Evolutionary conservation across 2,329 filamentous ascomycete species (phyloP).

Genomic region (Diaporthe amygdali): DNA sequence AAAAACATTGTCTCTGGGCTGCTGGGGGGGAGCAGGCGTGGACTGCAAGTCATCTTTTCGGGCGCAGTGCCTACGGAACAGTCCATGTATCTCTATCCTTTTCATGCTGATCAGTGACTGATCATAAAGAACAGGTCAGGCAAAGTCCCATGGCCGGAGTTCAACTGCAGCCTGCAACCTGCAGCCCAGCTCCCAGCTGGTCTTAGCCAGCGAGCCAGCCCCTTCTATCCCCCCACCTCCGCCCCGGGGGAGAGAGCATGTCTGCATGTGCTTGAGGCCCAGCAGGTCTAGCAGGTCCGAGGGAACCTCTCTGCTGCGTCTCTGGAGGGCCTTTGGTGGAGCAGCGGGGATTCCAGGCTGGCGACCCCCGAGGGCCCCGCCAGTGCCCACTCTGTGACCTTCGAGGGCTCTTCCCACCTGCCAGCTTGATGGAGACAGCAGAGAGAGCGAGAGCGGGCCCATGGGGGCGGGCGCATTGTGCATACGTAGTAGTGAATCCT

Average conservation of each 20-base stretch:
- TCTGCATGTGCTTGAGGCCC: background rate
- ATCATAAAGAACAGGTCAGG: background rate
- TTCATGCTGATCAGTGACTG: background rate
- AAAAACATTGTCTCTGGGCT: background rate
- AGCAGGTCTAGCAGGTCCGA: background rate
- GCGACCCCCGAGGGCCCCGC: constrained; percentile 7
- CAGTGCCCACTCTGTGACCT: background rate
- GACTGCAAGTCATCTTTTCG: background rate
- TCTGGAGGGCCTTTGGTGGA: background rate
- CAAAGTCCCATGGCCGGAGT: background rate
- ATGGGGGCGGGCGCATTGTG: background rate
- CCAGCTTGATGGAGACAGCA: background rate
- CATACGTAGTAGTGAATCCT: too few relatives aligned
- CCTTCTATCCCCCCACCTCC: background rate
- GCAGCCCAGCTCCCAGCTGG: background rate
- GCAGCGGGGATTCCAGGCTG: constrained; percentile 10
- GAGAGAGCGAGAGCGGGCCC: background rate
- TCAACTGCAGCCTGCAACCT: background rate
- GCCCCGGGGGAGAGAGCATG: background rate
- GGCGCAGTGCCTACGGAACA: background rate
- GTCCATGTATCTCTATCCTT: background rate
- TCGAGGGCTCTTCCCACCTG: background rate
- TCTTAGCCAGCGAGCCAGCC: background rate
- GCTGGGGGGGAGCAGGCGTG: background rate
- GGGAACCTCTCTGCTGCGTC: background rate